Base-by-base conservation (phyloP, 352 stramenopile genomes). In the Pythium aristosporum region DNA sequence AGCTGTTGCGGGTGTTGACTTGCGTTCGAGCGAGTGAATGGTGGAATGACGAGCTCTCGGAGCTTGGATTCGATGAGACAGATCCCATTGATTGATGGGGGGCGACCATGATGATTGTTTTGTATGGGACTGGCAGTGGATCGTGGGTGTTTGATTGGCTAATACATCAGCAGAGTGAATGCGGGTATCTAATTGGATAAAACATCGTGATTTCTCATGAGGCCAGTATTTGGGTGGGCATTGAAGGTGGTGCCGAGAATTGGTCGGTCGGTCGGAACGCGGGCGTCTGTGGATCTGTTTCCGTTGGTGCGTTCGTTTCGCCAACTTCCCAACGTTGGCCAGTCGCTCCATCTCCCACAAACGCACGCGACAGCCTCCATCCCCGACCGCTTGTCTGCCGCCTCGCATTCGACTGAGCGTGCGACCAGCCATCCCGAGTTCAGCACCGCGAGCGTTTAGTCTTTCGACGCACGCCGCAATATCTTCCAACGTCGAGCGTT, bases 151-250 rank as follows among this genome's bases (percentile, higher is more conserved):
- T 2, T 30, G 25, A 30, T 30, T 30, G 25, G 25, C 25, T 5
- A 30, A 30, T 30, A 5, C 1, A 0, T 30, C 25, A 30, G 25
- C 0, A 30, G 25, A 30, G 5, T 30, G 25, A 30, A 5, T 30
- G 25, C 25, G 25, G 1, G 25, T 2, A 30, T 30, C 25, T 5
- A 30, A 30, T 30, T 30, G 1, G 25, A 30, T 30, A 5, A 30
- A 51, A 30, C 7, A 43, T n/a, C n/a, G n/a, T n/a, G n/a, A n/a
- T n/a, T n/a, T 43, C 50, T 30, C 11, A n/a, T 30, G 1, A 3
- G 50, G 50, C 50, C 32, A 57, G 23, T 57, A 57, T 57, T 57
- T 18, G 32, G 32, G 32, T 25, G 50, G 50, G 25, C 28, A 25
- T 43, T 57, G 50, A 57, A 43, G 46, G 46, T 18, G 13, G 20